These are phyloP conservation scores for Alternaria sp. DNA, from an alignment of 2,329 filamentous ascomycete species.

Conservation along the genomic window DNA sequence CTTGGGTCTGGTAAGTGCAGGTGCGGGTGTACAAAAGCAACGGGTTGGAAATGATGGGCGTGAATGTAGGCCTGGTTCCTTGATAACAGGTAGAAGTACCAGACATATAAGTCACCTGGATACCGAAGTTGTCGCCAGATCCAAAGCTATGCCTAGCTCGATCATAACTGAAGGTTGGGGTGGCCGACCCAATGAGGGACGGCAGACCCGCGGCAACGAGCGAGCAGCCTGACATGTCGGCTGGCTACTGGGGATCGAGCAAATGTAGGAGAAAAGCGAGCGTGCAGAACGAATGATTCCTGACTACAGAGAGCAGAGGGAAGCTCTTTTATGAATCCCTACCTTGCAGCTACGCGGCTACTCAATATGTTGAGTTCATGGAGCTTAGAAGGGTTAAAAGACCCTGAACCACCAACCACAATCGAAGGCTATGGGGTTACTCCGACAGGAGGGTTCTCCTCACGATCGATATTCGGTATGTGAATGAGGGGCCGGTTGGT, in stretches of 20 bases:
- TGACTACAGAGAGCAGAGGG: neutral
- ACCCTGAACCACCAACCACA: neutral
- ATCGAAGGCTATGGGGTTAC: neutral
- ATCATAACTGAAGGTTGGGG: slow-evolving; percentile 19
- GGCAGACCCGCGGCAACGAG: slow-evolving; percentile 14
- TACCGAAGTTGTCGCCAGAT: slow-evolving; percentile 13
- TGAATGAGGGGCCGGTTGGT: neutral
- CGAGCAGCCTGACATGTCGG: slow-evolving; percentile 18
- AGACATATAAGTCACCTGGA: slow-evolving; percentile 20
- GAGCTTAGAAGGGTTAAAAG: neutral
- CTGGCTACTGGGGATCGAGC: neutral
- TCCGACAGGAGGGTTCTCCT: neutral
- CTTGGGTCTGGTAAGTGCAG: slow-evolving; percentile 6
- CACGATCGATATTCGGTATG: neutral
- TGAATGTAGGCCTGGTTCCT: slow-evolving; percentile 12
- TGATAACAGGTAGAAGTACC: slow-evolving; percentile 15
- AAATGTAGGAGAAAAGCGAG: neutral
- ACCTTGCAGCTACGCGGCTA: neutral
- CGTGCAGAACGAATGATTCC: neutral
- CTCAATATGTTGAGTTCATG: neutral
- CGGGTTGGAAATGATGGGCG: slow-evolving; percentile 16
- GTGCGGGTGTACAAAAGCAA: slow-evolving; percentile 5
- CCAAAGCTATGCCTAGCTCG: neutral
- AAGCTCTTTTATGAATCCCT: slow-evolving; percentile 1
- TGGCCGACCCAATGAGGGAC: slow-evolving; percentile 8